These are phyloP conservation scores for Aspergillus cavernicola DNA, from an alignment of 495 filamentous ascomycete species.

Conservation along the genomic window DNA sequence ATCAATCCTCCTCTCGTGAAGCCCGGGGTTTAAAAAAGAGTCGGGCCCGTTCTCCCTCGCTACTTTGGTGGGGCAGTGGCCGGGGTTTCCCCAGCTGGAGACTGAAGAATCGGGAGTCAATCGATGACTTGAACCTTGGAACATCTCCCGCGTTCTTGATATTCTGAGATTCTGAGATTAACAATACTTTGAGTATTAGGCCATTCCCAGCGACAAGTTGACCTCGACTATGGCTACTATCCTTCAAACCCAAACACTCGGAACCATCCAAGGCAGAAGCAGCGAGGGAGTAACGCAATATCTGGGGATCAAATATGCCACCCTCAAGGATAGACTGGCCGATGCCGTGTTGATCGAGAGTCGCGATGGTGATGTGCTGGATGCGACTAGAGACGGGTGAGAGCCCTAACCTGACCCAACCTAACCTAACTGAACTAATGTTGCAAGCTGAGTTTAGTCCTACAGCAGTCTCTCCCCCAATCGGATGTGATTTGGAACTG, in stretches of 20 bases:
- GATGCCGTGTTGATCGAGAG: slow-evolving; percentile 26
- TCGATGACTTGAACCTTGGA: too few species aligned
- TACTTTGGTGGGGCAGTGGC: too few species aligned
- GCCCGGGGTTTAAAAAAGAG: too few species aligned
- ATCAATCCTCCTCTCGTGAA: too few species aligned
- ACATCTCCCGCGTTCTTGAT: not conserved
- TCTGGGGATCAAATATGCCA: slow-evolving; percentile 34
- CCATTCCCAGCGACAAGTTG: not conserved
- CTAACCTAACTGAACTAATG: not conserved
- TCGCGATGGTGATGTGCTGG: slow-evolving; percentile 17
- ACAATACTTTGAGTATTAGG: too few species aligned
- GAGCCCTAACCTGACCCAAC: not conserved
- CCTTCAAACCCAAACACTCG: slow-evolving; percentile 18
- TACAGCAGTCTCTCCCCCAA: slow-evolving; percentile 20
- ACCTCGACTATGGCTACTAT: slow-evolving; percentile 9
- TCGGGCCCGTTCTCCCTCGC: too few species aligned
- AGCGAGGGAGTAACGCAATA: slow-evolving; percentile 27
- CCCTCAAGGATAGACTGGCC: slow-evolving; percentile 27
- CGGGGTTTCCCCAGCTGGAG: not conserved
- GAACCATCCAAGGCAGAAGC: slow-evolving; percentile 22
- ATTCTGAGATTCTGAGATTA: too few species aligned
- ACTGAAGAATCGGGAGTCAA: too few species aligned
- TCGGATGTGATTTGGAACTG: slow-evolving; percentile 27
- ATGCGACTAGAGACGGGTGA: slow-evolving; percentile 31
- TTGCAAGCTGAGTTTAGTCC: slow-evolving; percentile 20